These are phyloP conservation scores for Eimeria sp. DNA, from an alignment of 169 alveolate genomes.

Conservation along the genomic window DNA sequence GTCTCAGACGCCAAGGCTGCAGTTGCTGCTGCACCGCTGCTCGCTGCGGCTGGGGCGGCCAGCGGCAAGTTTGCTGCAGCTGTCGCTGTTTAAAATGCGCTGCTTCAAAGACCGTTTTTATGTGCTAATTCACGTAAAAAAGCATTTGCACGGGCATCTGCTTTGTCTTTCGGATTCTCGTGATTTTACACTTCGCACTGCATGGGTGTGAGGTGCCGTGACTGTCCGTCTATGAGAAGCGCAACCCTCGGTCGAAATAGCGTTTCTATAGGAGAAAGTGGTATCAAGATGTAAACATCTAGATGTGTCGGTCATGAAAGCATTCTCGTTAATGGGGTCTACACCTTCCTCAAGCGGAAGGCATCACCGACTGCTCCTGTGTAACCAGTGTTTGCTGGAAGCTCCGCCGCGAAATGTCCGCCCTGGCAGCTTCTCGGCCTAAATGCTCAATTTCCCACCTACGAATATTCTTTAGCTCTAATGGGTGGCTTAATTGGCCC, in stretches of 20 bases:
- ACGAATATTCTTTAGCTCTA: background rate
- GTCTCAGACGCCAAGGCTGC: slow-evolving; percentile 78
- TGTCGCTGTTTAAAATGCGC: slow-evolving; percentile 29
- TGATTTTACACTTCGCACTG: slow-evolving; percentile 22
- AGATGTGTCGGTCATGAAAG: slow-evolving; percentile 18
- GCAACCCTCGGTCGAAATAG: background rate
- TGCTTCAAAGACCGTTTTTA: slow-evolving; percentile 21
- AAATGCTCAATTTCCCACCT: background rate
- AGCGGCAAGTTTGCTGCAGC: slow-evolving; percentile 61
- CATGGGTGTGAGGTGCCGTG: slow-evolving; percentile 34
- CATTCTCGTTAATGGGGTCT: slow-evolving; percentile 10
- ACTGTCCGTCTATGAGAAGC: slow-evolving; percentile 33
- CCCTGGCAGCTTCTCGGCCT: background rate
- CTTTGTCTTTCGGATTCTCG: slow-evolving; percentile 50
- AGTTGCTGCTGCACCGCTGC: slow-evolving; percentile 76
- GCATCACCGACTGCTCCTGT: background rate
- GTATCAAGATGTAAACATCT: background rate
- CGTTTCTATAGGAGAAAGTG: background rate
- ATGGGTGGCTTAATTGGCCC: background rate
- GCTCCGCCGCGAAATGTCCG: background rate
- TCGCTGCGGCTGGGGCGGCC: slow-evolving; percentile 78
- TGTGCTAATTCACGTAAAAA: slow-evolving; percentile 18
- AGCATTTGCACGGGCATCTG: slow-evolving; percentile 47
- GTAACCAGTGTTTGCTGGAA: background rate
- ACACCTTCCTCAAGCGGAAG: background rate